A percentile compares a stretch with the other conserved stretches of the same genome.
Evolutionary conservation across 805 yeast genomes (phyloP).

Genomic region (Candida pseudoglaebosa): DNA sequence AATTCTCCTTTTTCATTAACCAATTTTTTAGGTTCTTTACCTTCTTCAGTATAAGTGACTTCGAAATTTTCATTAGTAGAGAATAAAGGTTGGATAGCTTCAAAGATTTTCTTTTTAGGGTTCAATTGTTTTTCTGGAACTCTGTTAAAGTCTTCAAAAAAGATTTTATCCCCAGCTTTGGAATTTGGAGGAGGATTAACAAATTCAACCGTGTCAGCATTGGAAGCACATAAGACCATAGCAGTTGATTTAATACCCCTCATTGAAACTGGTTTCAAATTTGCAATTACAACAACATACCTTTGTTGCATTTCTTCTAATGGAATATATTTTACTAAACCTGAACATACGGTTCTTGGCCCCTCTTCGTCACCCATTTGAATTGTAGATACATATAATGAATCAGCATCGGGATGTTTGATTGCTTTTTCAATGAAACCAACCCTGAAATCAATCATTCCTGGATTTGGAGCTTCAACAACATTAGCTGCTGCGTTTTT

Average conservation of each 20-base stretch:
- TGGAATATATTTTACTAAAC: conserved; percentile 84
- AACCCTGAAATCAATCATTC: conserved; percentile 87
- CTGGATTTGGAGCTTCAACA: conserved; percentile 69
- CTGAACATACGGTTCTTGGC: conserved; percentile 98
- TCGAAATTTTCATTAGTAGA: conserved; percentile 72
- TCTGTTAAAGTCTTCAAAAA: conserved; percentile 87
- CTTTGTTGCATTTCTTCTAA: conserved; percentile 96
- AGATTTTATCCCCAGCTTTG: conserved; percentile 92
- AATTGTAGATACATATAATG: conserved; percentile 93
- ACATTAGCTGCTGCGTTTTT: conserved; percentile 47
- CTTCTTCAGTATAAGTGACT: conserved; percentile 78
- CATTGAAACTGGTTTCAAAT: conserved; percentile 97
- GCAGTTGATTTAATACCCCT: conserved; percentile 94
- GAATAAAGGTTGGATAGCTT: conserved; percentile 87
- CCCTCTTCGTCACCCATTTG: conserved; percentile 95
- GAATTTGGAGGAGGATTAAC: conserved; percentile 93
- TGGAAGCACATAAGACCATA: conserved; percentile 95
- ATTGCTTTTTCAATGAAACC: conserved; percentile 96
- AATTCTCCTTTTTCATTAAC: conserved; percentile 76
- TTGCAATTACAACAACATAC: conserved; percentile 85
- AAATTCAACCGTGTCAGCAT: conserved; percentile 73
- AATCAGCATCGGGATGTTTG: conserved; percentile 97
- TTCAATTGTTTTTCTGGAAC: conserved; percentile 88
- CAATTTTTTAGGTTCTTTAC: conserved; percentile 67
- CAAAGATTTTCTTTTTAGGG: conserved; percentile 99